A percentile compares a stretch with the other conserved stretches of the same genome.
These are phyloP conservation scores for Blastocystis sp. DNA, from an alignment of 352 stramenopile species.

Conservation along the genomic window DNA sequence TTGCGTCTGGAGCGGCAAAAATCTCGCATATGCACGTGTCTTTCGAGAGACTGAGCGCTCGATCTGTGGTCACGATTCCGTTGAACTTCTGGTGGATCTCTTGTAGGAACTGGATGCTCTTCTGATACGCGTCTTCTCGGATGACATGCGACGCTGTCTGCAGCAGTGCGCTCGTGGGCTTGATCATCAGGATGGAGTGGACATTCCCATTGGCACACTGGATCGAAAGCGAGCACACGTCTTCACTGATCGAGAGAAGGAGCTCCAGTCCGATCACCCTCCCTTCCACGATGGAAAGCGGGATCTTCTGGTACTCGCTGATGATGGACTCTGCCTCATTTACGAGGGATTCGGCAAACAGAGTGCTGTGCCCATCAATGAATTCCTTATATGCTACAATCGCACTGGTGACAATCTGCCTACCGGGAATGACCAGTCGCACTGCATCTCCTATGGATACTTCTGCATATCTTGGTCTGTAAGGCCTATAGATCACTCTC, in stretches of 20 bases:
- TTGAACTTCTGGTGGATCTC: neutral
- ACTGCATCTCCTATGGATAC: neutral
- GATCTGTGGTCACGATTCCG: neutral
- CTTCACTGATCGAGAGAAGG: neutral
- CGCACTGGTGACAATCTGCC: no score
- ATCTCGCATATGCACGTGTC: neutral
- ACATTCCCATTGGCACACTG: neutral
- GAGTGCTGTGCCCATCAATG: neutral
- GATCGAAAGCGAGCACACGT: neutral
- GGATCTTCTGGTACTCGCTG: neutral
- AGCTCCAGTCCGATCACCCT: slow-evolving; percentile 1
- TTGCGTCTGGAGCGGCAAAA: neutral
- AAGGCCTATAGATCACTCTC: neutral
- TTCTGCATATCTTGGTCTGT: neutral
- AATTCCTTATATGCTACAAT: neutral
- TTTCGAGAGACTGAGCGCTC: neutral
- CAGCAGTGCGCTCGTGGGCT: neutral
- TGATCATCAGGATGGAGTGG: neutral
- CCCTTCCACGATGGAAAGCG: neutral
- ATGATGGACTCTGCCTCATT: neutral
- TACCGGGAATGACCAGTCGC: neutral
- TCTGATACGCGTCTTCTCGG: neutral
- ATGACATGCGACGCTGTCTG: neutral
- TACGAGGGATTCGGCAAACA: neutral
- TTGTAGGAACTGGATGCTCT: neutral